Conservation (phyloP, 495 filamentous ascomycete genomes). For the Cairneyella variabilis region DNA sequence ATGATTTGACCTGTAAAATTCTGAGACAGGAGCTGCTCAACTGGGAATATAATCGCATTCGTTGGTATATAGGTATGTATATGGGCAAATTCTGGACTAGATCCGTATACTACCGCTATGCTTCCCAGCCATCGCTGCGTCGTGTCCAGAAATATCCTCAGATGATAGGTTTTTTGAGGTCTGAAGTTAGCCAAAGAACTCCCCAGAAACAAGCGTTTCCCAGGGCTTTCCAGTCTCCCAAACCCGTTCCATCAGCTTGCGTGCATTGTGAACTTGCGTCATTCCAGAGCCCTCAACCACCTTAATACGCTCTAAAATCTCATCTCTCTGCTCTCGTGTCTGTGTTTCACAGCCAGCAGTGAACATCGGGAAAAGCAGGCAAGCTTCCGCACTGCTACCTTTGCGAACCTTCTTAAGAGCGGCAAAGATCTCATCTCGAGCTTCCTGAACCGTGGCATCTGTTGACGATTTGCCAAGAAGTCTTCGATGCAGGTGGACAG, state of each 20-base stretch:
- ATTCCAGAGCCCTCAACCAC: conserved; percentile 72
- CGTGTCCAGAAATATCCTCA: too few relatives aligned
- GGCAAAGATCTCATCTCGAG: conserved; percentile 59
- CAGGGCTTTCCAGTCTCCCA: conserved; percentile 61
- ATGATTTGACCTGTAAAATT: too few relatives aligned
- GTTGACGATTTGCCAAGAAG: conserved; percentile 57
- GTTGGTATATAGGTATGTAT: too few relatives aligned
- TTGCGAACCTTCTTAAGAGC: conserved; percentile 59
- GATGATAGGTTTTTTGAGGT: too few relatives aligned
- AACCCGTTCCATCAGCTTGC: conserved; percentile 60
- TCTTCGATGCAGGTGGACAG: conserved; percentile 72
- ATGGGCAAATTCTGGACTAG: too few relatives aligned
- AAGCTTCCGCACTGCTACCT: conserved; percentile 70
- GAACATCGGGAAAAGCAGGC: conserved; percentile 79
- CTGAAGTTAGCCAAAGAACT: conserved; percentile 67
- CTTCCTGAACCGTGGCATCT: conserved; percentile 56
- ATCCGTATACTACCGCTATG: too few relatives aligned
- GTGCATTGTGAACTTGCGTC: conserved; percentile 58
- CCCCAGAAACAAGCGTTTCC: conserved; percentile 60
- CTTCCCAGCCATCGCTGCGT: too few relatives aligned
- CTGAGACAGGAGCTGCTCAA: too few relatives aligned
- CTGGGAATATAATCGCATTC: too few relatives aligned
- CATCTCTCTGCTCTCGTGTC: conserved; percentile 47
- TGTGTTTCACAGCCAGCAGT: conserved; percentile 75
- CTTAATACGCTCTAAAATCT: conserved; percentile 64